Evolutionary conservation across 2,329 filamentous ascomycete species (phyloP), one percentile per base, ranked within the genome.

Genomic region (Claviceps citrina): DNA sequence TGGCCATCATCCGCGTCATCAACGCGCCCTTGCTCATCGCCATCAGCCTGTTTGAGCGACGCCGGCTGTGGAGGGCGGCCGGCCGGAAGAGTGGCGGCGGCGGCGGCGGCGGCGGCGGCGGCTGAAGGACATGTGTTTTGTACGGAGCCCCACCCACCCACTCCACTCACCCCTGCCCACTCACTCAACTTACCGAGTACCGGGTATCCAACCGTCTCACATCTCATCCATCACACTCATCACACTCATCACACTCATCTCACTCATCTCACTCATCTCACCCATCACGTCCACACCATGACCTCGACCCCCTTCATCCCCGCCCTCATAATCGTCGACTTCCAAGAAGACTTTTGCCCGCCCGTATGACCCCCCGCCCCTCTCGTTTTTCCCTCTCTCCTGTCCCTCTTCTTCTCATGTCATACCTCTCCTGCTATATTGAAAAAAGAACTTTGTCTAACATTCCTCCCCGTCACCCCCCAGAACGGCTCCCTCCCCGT

Each of bases 321-420:
- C 3, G 71, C 71, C 2, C 61, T 76, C 19, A 61, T 94, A 36
- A 71, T 94, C 9, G 80, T 94, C 39, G 87, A 95, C 60, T 70
- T 93, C 54, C 91, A 96, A 61, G 81, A 95, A 59, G 89, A 96
- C 64, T 96, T 95, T 59, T 93, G 85, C 59, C 83, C 84, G 43
- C 86, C 87, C 10, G 85, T 91, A 24, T 16, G 10, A 12, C 8
- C 10, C 31, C 19, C 4, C 7, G n/a, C 18, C 28, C 18, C 10
- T 2, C 33, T 25, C 15, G n/a, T n/a, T n/a, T n/a, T n/a, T 13
- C n/a, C 15, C 31, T 7, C 10, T n/a, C 19, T 12, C 36, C 19
- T 16, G n/a, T n/a, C n/a, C n/a, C n/a, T n/a, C n/a, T n/a, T n/a
- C n/a, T n/a, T n/a, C n/a, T n/a, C n/a, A n/a, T n/a, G n/a, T n/a